These are phyloP conservation scores for Trichoderma harzianum DNA, from an alignment of 2,329 filamentous ascomycete genomes.

Conservation along the genomic window DNA sequence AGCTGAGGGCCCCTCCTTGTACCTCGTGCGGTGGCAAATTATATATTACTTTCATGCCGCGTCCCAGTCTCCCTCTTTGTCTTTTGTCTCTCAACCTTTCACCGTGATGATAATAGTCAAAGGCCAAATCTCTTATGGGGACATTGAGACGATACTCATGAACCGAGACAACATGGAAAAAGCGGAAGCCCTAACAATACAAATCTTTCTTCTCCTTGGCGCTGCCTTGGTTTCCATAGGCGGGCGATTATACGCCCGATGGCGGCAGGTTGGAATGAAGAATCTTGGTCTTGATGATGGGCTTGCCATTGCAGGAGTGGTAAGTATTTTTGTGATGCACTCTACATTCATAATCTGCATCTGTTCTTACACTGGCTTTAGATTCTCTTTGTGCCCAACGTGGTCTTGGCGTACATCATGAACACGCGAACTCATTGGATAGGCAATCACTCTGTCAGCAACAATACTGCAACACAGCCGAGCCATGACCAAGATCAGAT, in stretches of 20 bases:
- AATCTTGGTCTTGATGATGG: slow-evolving; percentile 4
- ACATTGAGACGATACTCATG: not conserved
- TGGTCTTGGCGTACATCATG: slow-evolving; percentile 1
- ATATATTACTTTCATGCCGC: not conserved
- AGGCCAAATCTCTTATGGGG: not conserved
- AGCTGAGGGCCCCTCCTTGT: not conserved
- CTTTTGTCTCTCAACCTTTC: not conserved
- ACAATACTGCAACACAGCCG: not conserved
- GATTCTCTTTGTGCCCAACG: slow-evolving; percentile 1
- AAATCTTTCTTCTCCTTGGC: slow-evolving; percentile 3
- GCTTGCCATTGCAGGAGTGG: not conserved
- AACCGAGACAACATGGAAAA: not conserved
- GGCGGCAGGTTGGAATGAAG: not conserved
- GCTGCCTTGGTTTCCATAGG: not conserved
- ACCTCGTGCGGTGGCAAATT: not conserved
- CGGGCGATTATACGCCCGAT: not conserved
- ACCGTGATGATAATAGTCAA: not conserved
- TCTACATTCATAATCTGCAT: not conserved
- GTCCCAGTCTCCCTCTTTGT: not conserved
- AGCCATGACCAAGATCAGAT: not conserved
- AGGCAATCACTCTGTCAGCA: not conserved
- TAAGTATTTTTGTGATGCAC: not conserved
- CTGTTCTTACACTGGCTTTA: not conserved
- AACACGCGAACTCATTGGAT: slow-evolving; percentile 3
- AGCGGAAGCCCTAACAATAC: not conserved